Evolutionary conservation across 768 basidiomycete genomes (phyloP).

Genomic region (Trametes cingulata): DNA sequence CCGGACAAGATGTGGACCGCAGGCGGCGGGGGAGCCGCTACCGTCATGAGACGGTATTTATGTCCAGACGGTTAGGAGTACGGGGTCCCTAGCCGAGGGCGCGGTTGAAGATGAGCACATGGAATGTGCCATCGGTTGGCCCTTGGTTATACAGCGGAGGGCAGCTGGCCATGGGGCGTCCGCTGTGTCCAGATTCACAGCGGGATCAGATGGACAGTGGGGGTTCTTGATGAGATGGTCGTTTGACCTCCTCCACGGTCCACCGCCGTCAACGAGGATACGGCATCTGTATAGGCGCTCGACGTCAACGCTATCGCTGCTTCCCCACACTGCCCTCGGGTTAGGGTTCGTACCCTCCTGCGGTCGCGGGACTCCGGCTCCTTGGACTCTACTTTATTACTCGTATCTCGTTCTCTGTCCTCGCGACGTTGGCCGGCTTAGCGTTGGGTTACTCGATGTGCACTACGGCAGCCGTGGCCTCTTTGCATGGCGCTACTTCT

Average conservation of each 20-base stretch:
- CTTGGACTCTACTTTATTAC: no score
- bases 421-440: background rate
- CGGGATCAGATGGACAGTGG: no score
- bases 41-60: constrained; percentile 1
- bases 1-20: background rate
- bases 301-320: background rate
- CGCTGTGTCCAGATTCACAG: no score
- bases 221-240: no score
- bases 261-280: no score
- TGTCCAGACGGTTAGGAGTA: background rate
- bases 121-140: background rate
- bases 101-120: background rate
- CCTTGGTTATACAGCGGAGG: background rate
- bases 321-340: background rate
- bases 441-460: constrained; percentile 9
- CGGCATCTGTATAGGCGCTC: background rate
- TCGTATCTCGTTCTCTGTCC: background rate
- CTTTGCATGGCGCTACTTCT: constrained; percentile 23
- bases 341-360: background rate
- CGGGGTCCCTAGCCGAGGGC: background rate
- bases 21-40: background rate
- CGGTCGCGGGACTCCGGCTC: background rate
- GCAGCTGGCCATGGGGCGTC: no score
- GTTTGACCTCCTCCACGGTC: background rate
- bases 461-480: constrained; percentile 10